Percentiles rank a stretch among this genome's conserved stretches.
phyloP scores from a whole-genome alignment of 169 alveolate genomes.

The Plasmodium cynomolgi region DNA sequence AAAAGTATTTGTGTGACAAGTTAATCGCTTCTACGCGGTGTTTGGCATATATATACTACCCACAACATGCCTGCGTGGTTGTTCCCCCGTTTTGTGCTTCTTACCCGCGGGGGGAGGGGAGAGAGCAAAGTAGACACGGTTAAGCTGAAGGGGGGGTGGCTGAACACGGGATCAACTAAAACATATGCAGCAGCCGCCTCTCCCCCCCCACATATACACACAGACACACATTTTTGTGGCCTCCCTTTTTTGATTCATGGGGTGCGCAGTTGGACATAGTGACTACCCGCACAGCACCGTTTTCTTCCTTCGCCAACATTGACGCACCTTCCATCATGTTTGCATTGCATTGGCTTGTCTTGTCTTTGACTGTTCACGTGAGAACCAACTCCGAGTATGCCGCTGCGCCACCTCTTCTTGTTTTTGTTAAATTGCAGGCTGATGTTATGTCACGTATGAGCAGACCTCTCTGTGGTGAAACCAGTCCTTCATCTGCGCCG shows the following conservation, averaged over 20 bases:
- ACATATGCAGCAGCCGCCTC: too few relatives aligned
- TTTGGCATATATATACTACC: neutral
- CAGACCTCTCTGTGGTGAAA: slow-evolving; percentile 57
- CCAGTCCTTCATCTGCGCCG: slow-evolving; percentile 66
- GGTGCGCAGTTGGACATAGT: neutral
- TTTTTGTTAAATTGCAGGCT: neutral
- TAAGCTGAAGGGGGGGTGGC: too few relatives aligned
- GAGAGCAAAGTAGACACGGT: too few relatives aligned
- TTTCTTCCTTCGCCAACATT: neutral
- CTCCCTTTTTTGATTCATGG: neutral
- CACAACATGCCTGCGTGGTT: neutral
- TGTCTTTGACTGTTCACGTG: neutral
- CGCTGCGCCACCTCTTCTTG: neutral
- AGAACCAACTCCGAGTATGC: neutral
- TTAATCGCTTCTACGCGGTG: neutral
- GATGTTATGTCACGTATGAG: slow-evolving; percentile 23
- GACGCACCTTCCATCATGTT: neutral
- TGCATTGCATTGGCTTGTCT: neutral
- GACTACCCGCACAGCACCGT: neutral
- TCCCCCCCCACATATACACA: too few relatives aligned
- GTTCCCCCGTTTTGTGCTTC: neutral
- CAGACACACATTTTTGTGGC: neutral
- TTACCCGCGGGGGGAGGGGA: too few relatives aligned
- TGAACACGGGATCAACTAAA: too few relatives aligned
- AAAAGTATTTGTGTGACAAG: neutral